Conservation (phyloP, 2,329 filamentous ascomycete genomes). For the Stemphylium vesicarium region DNA sequence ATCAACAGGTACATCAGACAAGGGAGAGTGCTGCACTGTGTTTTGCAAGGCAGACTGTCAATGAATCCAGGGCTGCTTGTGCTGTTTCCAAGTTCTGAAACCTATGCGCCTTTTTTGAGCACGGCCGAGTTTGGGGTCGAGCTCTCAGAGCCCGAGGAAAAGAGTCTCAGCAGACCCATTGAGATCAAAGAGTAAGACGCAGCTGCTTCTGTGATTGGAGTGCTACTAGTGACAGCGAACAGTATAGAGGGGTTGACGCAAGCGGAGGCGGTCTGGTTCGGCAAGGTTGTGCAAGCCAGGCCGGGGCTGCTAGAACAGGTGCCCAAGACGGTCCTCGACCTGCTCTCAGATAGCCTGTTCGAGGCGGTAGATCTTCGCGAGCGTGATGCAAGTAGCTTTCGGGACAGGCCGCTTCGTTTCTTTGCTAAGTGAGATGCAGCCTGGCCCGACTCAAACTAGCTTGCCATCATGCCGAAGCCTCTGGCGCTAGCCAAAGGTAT, state of each 20-base stretch:
- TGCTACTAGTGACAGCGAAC: neutral
- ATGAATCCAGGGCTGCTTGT: slow-evolving; percentile 8
- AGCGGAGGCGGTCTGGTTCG: slow-evolving; percentile 7
- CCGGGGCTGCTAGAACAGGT: slow-evolving; percentile 7
- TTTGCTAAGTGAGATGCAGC: slow-evolving; percentile 4
- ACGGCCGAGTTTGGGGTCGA: neutral
- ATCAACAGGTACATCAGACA: slow-evolving; percentile 11
- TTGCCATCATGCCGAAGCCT: neutral
- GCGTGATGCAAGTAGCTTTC: slow-evolving; percentile 6
- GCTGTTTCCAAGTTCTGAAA: slow-evolving; percentile 10
- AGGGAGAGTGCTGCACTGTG: slow-evolving; percentile 8
- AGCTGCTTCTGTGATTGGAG: neutral
- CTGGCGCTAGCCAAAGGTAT: neutral
- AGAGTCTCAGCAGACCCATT: slow-evolving; percentile 12
- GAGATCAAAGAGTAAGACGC: slow-evolving; percentile 13
- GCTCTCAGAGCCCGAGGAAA: slow-evolving; percentile 3
- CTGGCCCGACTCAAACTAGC: too few relatives aligned
- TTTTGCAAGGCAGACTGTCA: neutral
- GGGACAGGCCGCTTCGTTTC: slow-evolving; percentile 8
- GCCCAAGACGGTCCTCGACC: neutral
- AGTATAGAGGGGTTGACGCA: slow-evolving; percentile 12
- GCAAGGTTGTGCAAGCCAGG: slow-evolving; percentile 11
- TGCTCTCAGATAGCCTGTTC: slow-evolving; percentile 7
- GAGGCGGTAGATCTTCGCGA: slow-evolving; percentile 10
- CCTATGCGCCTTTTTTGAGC: neutral